Percentiles rank a stretch among this genome's conserved stretches.
Conservation (phyloP, 768 basidiomycete genomes). For the Tephrocybe sp. region DNA sequence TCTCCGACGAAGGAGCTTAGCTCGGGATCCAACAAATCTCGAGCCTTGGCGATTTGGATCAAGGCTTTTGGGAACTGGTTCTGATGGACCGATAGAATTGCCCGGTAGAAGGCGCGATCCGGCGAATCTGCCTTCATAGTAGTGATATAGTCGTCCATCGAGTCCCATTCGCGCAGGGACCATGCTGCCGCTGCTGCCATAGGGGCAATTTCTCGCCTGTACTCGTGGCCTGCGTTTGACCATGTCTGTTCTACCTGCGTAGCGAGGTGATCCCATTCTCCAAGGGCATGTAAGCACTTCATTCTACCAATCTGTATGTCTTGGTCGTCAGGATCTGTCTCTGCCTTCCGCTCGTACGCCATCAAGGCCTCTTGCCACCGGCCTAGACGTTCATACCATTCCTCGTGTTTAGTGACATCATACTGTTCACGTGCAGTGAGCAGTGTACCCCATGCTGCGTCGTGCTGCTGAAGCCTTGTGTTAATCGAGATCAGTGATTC, state of each 20-base stretch:
- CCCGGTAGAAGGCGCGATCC: slow-evolving; percentile 94
- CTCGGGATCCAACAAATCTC: slow-evolving; percentile 90
- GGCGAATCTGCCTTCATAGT: slow-evolving; percentile 93
- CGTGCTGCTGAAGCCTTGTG: slow-evolving; percentile 93
- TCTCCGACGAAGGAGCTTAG: slow-evolving; percentile 91
- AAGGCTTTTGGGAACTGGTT: slow-evolving; percentile 93
- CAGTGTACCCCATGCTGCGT: slow-evolving; percentile 97
- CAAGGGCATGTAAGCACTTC: slow-evolving; percentile 95
- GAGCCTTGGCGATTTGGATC: slow-evolving; percentile 86
- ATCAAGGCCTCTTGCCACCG: slow-evolving; percentile 92
- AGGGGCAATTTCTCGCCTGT: slow-evolving; percentile 89
- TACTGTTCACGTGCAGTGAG: slow-evolving; percentile 88
- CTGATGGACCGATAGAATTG: slow-evolving; percentile 93
- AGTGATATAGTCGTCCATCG: slow-evolving; percentile 95
- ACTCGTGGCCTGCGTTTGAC: slow-evolving; percentile 79
- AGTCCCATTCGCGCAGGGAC: slow-evolving; percentile 96
- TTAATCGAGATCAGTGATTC: slow-evolving; percentile 96
- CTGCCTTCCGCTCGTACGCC: slow-evolving; percentile 79
- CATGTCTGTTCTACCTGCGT: slow-evolving; percentile 86
- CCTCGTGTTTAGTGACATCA: slow-evolving; percentile 90
- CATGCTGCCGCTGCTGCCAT: slow-evolving; percentile 97
- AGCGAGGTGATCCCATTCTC: slow-evolving; percentile 95
- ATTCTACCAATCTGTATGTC: slow-evolving; percentile 87
- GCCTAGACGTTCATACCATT: slow-evolving; percentile 97
- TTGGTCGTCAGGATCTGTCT: slow-evolving; percentile 71